Percentiles rank a stretch among this genome's conserved stretches.
These are phyloP conservation scores for Rhodamnia rubescens DNA, from an alignment of 345 rosid species.

Conservation along the genomic window DNA sequence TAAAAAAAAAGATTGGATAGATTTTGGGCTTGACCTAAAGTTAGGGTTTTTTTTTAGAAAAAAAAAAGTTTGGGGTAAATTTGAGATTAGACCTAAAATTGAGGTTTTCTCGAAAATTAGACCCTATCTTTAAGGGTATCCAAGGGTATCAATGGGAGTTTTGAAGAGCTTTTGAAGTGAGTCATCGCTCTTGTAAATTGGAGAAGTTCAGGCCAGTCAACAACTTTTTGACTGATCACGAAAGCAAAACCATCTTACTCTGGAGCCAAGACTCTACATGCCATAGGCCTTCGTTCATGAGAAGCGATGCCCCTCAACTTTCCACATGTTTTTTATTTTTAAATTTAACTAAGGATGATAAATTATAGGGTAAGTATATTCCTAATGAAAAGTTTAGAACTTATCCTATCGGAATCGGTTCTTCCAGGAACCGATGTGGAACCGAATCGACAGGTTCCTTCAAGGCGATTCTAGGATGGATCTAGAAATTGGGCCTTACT, in stretches of 20 bases:
- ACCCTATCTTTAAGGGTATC: no score
- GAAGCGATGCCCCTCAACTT: neutral
- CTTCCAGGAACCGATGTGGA: neutral
- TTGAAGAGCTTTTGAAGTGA: no score
- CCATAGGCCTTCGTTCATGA: no score
- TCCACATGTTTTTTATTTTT: neutral
- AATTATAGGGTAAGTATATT: neutral
- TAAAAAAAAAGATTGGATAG: no score
- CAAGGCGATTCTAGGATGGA: no score
- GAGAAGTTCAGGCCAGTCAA: neutral
- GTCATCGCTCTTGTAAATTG: neutral
- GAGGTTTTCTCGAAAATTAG: no score
- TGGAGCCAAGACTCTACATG: neutral
- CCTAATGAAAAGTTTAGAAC: neutral
- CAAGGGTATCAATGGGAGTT: no score
- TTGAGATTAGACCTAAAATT: no score
- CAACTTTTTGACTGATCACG: no score
- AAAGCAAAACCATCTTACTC: neutral
- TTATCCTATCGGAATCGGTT: neutral
- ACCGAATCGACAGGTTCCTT: neutral
- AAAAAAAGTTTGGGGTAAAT: no score
- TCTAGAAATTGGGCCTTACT: neutral
- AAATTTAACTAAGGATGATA: neutral
- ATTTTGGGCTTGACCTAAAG: no score
- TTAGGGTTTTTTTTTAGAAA: no score